These are phyloP conservation scores for Ilex paraguariensis DNA, from an alignment of 305 asterid species.

Conservation along the genomic window DNA sequence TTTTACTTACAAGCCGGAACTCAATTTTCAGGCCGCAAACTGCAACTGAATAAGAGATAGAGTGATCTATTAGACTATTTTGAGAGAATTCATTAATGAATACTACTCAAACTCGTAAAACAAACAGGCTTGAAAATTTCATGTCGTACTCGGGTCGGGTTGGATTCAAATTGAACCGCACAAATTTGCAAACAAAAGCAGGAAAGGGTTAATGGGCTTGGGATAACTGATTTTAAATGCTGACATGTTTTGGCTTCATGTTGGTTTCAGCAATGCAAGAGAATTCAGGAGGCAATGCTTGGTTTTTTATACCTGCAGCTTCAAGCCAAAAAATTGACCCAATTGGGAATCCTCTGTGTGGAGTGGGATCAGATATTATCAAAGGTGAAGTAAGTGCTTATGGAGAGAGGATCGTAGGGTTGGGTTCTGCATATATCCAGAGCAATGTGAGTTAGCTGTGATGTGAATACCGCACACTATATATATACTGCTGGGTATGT, in stretches of 20 bases:
- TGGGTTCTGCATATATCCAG: constrained; percentile 43
- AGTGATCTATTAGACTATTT: too few relatives aligned
- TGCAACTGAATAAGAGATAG: too few relatives aligned
- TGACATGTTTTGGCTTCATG: neutral
- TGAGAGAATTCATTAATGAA: too few relatives aligned
- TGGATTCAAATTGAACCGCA: too few relatives aligned
- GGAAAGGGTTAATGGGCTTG: too few relatives aligned
- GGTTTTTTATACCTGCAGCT: constrained; percentile 15
- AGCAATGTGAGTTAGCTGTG: constrained; percentile 25
- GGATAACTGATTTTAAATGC: neutral
- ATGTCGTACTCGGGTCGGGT: too few relatives aligned
- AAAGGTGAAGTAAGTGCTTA: constrained; percentile 35
- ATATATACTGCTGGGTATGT: neutral
- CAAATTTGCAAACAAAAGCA: too few relatives aligned
- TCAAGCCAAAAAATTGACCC: constrained; percentile 19
- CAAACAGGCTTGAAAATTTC: too few relatives aligned
- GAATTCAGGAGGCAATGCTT: constrained; percentile 8
- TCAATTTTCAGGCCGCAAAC: too few relatives aligned
- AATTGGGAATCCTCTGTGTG: constrained; percentile 17
- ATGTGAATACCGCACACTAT: neutral
- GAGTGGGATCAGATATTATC: constrained; percentile 34
- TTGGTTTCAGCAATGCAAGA: constrained; percentile 17
- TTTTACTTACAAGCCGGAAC: too few relatives aligned
- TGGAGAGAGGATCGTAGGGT: constrained; percentile 42
- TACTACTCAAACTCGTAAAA: too few relatives aligned